Conservation (phyloP, 371 early-diverging fungal genomes). For the Mortierella sp. region DNA sequence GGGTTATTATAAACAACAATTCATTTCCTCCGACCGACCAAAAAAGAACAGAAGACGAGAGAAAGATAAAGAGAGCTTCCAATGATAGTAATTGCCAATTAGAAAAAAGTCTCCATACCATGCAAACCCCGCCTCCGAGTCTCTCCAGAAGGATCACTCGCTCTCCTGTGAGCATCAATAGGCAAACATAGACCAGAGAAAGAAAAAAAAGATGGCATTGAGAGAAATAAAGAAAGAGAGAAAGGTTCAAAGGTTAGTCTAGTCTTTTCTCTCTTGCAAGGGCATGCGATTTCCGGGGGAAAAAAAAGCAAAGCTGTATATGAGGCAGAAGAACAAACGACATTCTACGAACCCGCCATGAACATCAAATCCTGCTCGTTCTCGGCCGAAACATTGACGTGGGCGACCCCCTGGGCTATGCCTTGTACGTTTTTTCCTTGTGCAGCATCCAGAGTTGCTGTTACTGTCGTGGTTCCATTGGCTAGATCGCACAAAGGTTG, state of each 20-base stretch:
- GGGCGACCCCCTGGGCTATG: constrained; percentile 38
- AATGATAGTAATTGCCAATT: not conserved
- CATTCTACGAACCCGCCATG: constrained; percentile 61
- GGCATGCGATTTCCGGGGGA: not conserved
- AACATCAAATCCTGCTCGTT: constrained; percentile 71
- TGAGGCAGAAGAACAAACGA: not conserved
- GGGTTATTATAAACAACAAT: not conserved
- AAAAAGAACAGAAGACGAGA: not conserved
- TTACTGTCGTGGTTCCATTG: not conserved
- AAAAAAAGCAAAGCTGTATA: not conserved
- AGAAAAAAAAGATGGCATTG: not conserved
- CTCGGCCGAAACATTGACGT: constrained; percentile 63
- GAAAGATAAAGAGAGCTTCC: not conserved
- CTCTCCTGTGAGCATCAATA: constrained; percentile 31
- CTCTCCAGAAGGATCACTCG: constrained; percentile 43
- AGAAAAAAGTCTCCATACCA: constrained; percentile 32
- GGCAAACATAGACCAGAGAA: constrained; percentile 6
- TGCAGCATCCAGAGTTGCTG: not conserved
- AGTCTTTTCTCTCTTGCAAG: not conserved
- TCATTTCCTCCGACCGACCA: not conserved
- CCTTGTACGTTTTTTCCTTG: not conserved
- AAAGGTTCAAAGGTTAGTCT: not conserved
- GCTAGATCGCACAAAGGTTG: constrained; percentile 1
- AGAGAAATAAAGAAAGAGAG: not conserved
- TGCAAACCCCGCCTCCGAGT: constrained; percentile 34